Evolutionary conservation across 495 filamentous ascomycete species (phyloP), one percentile per base, ranked within the genome.

Genomic region (Annulohypoxylon moriforme): DNA sequence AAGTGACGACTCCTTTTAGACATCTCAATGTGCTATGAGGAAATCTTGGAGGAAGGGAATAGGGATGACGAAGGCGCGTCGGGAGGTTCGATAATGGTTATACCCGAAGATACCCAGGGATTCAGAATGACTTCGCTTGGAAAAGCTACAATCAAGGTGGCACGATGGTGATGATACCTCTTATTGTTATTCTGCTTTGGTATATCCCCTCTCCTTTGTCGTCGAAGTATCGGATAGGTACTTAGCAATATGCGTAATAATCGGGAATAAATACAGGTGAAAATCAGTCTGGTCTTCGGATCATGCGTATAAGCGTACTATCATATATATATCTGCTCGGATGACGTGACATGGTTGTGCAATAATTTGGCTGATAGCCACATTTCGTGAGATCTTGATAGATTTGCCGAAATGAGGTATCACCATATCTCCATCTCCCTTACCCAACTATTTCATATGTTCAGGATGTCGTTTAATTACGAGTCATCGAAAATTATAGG

Each of bases 61-160:
- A 24, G 14, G 53, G 24, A 40, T 58, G 20, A 27, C 24, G 18
- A 61, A 62, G 47, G 62, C 7, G 31, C 7, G 50, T 62, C 11
- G 57, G 31, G 49, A 56, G 47, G 38, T 57, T 24, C 40, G 49
- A 33, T 34, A 46, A 60, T 49, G 70, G 60, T 31, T 59, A 73
- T 73, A 69, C 60, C 65, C 65, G 34, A 61, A 69, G 70, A 73
- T 69, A 73, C 66, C 66, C 69, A 25, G 59, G 64, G 64, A 52
- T 56, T 20, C 40, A 69, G 65, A 64, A 53, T 55, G 69, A 33
- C 53, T 68, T 68, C 53, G 34, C n/a, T 72, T 67, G 50, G 31
- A 61, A 60, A 33, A 64, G 52, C 36, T 38, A 22, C n/a, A 29
- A 61, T 38, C 31, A 6, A 24, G 36, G 27, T 10, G 27, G 16